These are phyloP conservation scores for Boletus subparvulus DNA, from an alignment of 768 basidiomycete genomes.

Conservation along the genomic window DNA sequence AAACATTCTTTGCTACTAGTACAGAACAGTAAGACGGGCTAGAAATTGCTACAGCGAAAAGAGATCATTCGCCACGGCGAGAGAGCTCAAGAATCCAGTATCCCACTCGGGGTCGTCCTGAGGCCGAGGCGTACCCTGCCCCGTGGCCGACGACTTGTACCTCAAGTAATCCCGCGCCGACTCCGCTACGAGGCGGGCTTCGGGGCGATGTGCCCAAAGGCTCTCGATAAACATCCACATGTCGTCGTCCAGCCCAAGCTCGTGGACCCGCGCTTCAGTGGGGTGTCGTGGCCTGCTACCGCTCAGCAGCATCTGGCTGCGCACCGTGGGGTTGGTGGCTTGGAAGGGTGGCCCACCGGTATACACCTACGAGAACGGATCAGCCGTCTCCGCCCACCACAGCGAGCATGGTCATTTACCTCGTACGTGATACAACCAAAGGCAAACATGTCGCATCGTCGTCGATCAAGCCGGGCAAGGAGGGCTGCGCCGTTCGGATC, in stretches of 20 bases:
- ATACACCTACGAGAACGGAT: slow-evolving; percentile 24
- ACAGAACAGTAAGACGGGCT: not conserved
- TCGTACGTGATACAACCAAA: slow-evolving; percentile 37
- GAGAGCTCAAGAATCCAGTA: slow-evolving; percentile 19
- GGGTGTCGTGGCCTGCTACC: slow-evolving; percentile 23
- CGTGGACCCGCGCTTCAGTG: not conserved
- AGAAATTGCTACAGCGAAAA: slow-evolving; percentile 12
- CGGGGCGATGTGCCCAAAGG: slow-evolving; percentile 31
- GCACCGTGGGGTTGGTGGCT: slow-evolving; percentile 13
- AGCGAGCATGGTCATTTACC: slow-evolving; percentile 14
- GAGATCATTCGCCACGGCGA: slow-evolving; percentile 7
- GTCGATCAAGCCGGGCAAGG: slow-evolving; percentile 20
- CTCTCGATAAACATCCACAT: slow-evolving; percentile 32
- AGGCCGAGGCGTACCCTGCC: not conserved
- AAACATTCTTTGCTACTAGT: not conserved
- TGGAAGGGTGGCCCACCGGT: slow-evolving; percentile 28
- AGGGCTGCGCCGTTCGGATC: slow-evolving; percentile 9
- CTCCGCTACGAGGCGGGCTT: slow-evolving; percentile 25
- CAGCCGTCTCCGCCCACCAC: not conserved
- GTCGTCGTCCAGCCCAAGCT: slow-evolving; percentile 29
- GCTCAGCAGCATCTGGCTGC: slow-evolving; percentile 14
- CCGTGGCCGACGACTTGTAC: slow-evolving; percentile 12
- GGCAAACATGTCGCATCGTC: slow-evolving; percentile 37
- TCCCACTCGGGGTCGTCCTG: slow-evolving; percentile 27
- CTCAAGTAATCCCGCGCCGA: slow-evolving; percentile 23